A percentile compares a stretch with the other conserved stretches of the same genome.
These are phyloP conservation scores for Phytomonas sp. DNA, from an alignment of 208 protist genomes.

Conservation along the genomic window DNA sequence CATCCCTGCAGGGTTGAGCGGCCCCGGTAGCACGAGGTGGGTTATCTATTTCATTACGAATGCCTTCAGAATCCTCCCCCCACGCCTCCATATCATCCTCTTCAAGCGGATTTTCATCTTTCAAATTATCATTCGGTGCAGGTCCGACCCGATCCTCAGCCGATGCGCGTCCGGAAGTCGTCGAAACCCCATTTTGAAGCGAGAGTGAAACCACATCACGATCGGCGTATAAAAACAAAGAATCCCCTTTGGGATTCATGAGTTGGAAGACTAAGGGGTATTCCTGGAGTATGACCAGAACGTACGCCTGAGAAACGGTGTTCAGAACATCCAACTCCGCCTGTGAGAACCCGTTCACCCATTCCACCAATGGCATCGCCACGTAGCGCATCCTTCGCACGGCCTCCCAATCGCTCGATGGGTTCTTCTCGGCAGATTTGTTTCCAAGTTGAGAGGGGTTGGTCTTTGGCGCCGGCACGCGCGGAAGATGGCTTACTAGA, in stretches of 20 bases:
- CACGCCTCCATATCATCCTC: constrained; percentile 5
- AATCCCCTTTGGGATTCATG: constrained; percentile 31
- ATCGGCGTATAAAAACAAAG: constrained; percentile 26
- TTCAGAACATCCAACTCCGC: constrained; percentile 57
- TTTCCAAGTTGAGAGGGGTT: background rate
- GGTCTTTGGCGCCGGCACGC: constrained; percentile 19
- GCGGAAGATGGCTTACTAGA: constrained; percentile 58
- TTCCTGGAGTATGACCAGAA: constrained; percentile 36
- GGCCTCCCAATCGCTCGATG: constrained; percentile 1
- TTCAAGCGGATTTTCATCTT: background rate
- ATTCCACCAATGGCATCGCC: constrained; percentile 41
- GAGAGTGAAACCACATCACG: background rate
- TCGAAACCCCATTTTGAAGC: no score
- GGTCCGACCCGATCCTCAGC: background rate
- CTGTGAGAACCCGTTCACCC: constrained; percentile 60
- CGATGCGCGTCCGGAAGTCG: no score
- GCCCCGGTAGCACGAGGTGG: no score
- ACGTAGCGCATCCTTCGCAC: constrained; percentile 31
- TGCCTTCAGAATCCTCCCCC: constrained; percentile 6
- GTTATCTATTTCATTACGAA: background rate
- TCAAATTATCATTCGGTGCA: background rate
- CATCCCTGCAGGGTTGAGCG: no score
- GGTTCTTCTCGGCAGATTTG: background rate
- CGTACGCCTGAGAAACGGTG: constrained; percentile 26
- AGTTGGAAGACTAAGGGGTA: constrained; percentile 78